These are phyloP conservation scores for Bryopsis sp. DNA, from an alignment of 139 green algal species.

Conservation along the genomic window DNA sequence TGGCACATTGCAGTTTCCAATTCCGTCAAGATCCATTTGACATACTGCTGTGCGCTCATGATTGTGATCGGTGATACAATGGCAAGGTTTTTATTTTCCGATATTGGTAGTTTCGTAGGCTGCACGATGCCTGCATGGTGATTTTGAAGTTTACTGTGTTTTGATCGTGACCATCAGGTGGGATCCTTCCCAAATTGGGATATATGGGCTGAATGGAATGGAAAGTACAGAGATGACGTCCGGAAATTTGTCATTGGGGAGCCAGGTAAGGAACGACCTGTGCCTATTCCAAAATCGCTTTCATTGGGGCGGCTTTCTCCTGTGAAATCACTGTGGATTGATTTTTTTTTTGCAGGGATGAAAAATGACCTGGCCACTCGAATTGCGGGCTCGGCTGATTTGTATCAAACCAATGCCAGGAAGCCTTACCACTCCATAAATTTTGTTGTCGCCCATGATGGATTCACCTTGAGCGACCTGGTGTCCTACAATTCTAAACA, in stretches of 20 bases:
- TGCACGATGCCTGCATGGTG: no score
- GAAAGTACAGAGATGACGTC: conserved; percentile 79
- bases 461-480: conserved; percentile 89
- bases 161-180: no score
- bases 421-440: conserved; percentile 91
- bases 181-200: conserved; percentile 89
- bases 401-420: conserved; percentile 74
- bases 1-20: no score
- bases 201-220: conserved; percentile 90
- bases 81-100: no score
- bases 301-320: not conserved
- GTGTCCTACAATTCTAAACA: conserved; percentile 80
- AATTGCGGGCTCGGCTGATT: conserved; percentile 77
- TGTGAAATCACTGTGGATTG: not conserved
- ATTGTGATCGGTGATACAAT: no score
- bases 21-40: no score
- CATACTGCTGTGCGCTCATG: no score
- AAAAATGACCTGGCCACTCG: conserved; percentile 86
- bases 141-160: no score
- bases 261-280: conserved; percentile 16
- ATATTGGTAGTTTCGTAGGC: no score
- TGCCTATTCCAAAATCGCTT: not conserved
- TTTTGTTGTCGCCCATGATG: conserved; percentile 92
- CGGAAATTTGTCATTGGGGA: conserved; percentile 61
- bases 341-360: conserved; percentile 44